Conservation (phyloP, 2,329 filamentous ascomycete genomes). For the Beauveria medogensis region DNA sequence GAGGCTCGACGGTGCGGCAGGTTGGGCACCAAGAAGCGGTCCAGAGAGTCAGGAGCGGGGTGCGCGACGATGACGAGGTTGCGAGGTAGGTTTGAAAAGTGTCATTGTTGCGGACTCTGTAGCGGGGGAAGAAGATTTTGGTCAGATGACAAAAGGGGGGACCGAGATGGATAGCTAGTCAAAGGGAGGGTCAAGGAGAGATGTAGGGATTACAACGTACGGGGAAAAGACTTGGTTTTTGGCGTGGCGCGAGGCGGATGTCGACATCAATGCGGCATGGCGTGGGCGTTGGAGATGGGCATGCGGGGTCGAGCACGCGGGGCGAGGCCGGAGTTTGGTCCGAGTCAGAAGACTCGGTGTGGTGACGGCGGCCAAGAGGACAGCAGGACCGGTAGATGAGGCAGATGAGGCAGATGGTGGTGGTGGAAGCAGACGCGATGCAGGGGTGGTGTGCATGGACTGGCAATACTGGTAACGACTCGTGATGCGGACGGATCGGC, state of each 20-base stretch:
- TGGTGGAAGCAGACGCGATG: not conserved
- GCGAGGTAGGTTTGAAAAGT: slow-evolving; percentile 48
- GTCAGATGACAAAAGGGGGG: not conserved
- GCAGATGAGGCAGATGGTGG: not conserved
- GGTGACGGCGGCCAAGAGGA: not conserved
- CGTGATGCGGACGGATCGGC: not conserved
- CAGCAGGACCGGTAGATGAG: not conserved
- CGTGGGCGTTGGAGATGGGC: not conserved
- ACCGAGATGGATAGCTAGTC: not conserved
- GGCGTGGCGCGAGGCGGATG: slow-evolving; percentile 15
- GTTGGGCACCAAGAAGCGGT: slow-evolving; percentile 50
- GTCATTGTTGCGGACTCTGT: slow-evolving; percentile 45
- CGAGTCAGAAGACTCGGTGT: not conserved
- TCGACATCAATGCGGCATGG: slow-evolving; percentile 16
- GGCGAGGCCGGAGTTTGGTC: not conserved
- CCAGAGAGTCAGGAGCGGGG: slow-evolving; percentile 53
- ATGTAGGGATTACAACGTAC: slow-evolving; percentile 17
- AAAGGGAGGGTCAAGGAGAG: not conserved
- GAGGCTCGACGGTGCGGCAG: slow-evolving; percentile 42
- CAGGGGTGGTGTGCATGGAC: not conserved
- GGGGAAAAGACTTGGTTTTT: slow-evolving; percentile 26
- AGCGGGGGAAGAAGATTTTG: not conserved
- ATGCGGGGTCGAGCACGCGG: slow-evolving; percentile 1
- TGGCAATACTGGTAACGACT: not conserved
- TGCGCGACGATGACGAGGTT: slow-evolving; percentile 44